A percentile compares a stretch with the other conserved stretches of the same genome.
phyloP scores from a whole-genome alignment of 345 rosid genomes.

The Passiflora organensis region DNA sequence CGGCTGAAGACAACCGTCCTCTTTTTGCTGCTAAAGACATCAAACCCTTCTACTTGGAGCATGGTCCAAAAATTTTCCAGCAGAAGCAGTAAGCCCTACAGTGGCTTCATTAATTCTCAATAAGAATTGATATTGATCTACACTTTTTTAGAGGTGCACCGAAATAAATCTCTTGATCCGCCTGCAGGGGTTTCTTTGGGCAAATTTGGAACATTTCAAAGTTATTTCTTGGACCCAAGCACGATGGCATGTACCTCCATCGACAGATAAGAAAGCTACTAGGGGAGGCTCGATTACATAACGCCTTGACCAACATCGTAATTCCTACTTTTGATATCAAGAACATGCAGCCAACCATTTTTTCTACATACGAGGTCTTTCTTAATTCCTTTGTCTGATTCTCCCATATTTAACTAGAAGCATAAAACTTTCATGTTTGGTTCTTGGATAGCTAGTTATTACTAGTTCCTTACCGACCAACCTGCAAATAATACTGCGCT shows the following conservation, averaged over 20 bases:
- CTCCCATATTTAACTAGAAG: no score
- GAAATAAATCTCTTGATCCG: neutral
- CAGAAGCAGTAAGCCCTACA: neutral
- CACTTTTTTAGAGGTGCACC: neutral
- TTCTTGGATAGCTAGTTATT: no score
- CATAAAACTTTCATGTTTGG: no score
- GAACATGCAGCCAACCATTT: slow-evolving; percentile 18
- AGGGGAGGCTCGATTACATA: slow-evolving; percentile 5
- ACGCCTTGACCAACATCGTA: slow-evolving; percentile 9
- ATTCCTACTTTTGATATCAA: slow-evolving; percentile 22
- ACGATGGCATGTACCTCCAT: slow-evolving; percentile 19
- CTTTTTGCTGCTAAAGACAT: slow-evolving; percentile 15
- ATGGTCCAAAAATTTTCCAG: slow-evolving; percentile 14
- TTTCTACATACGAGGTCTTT: slow-evolving; percentile 15
- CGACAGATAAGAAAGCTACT: neutral
- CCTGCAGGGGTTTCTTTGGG: neutral
- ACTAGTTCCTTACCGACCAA: no score
- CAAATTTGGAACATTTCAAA: neutral
- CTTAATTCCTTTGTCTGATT: neutral
- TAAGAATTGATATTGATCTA: no score
- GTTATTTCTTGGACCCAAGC: slow-evolving; percentile 11
- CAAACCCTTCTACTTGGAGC: slow-evolving; percentile 5
- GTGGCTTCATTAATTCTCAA: neutral
- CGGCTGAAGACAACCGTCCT: slow-evolving; percentile 7
- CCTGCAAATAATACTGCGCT: no score